phyloP scores from a whole-genome alignment of 2,329 filamentous ascomycete genomes.

The Aureobasidium sp. region DNA sequence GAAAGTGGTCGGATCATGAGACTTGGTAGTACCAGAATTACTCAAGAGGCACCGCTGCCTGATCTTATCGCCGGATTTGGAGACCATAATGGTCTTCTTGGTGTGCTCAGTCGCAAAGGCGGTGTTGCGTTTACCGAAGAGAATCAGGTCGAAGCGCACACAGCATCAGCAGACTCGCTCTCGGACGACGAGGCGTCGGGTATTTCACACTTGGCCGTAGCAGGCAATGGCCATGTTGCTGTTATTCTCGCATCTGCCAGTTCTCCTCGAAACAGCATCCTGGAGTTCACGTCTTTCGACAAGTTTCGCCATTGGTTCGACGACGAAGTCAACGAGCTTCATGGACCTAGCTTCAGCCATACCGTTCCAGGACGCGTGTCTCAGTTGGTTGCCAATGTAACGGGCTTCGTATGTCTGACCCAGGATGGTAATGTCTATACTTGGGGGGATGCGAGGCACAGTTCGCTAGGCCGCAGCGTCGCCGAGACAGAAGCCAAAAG shows the following conservation, averaged over 20 bases:
- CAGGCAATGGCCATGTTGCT: conserved; percentile 24
- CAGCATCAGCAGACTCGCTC: not conserved
- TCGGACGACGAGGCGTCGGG: conserved; percentile 17
- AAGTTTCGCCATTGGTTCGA: conserved; percentile 24
- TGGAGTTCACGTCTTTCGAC: conserved; percentile 23
- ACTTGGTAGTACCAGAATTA: not conserved
- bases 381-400: conserved; percentile 30
- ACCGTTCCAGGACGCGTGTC: conserved; percentile 24
- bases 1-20: conserved; percentile 16
- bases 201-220: conserved; percentile 22
- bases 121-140: conserved; percentile 18
- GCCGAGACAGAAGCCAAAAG: conserved; percentile 35
- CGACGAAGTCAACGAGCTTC: conserved; percentile 16
- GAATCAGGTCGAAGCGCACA: not conserved
- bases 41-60: conserved; percentile 15
- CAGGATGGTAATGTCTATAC: conserved; percentile 31
- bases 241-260: conserved; percentile 23
- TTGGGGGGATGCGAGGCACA: conserved; percentile 53
- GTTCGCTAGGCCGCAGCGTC: conserved; percentile 46
- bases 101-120: conserved; percentile 22
- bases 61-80: conserved; percentile 19
- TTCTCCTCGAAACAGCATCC: conserved; percentile 20
- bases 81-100: conserved; percentile 26
- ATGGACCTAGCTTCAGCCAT: conserved; percentile 20
- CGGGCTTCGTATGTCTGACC: conserved; percentile 32